Evolutionary conservation across 768 basidiomycete species (phyloP).

Genomic region (Collybiopsis confluens): DNA sequence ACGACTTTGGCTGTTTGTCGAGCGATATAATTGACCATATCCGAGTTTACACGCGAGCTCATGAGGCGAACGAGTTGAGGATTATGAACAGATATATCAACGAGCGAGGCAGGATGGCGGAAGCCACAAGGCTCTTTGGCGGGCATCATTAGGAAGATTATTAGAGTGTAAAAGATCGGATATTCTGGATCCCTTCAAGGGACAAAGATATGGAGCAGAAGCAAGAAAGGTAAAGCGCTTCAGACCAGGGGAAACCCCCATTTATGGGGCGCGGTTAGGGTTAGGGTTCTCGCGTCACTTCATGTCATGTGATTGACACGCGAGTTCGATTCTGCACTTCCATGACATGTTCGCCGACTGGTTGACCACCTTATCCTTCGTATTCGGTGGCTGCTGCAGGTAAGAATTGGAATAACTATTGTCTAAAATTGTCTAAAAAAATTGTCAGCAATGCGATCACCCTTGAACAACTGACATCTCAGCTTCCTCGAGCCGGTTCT

Average conservation of each 20-base stretch:
- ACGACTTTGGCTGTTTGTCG: conserved; percentile 75
- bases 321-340: background rate
- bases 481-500: conserved; percentile 68
- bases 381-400: conserved; percentile 93
- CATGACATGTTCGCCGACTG: conserved; percentile 28
- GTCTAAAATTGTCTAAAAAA: background rate
- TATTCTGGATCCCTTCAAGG: conserved; percentile 12
- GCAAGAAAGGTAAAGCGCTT: background rate
- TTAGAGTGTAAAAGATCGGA: conserved; percentile 8
- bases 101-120: conserved; percentile 76
- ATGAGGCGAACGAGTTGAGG: conserved; percentile 78
- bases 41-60: conserved; percentile 68
- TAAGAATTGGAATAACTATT: conserved; percentile 16
- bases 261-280: background rate
- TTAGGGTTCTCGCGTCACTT: background rate
- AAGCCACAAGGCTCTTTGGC: conserved; percentile 1
- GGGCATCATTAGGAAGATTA: conserved; percentile 6
- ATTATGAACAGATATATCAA: conserved; percentile 73
- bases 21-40: conserved; percentile 86
- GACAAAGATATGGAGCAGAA: conserved; percentile 4
- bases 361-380: conserved; percentile 62
- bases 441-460: conserved; percentile 68
- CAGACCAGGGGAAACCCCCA: background rate
- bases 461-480: conserved; percentile 65
- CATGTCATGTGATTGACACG: background rate